These are phyloP conservation scores for Fusarium poae DNA, from an alignment of 2,329 filamentous ascomycete genomes.

Conservation along the genomic window DNA sequence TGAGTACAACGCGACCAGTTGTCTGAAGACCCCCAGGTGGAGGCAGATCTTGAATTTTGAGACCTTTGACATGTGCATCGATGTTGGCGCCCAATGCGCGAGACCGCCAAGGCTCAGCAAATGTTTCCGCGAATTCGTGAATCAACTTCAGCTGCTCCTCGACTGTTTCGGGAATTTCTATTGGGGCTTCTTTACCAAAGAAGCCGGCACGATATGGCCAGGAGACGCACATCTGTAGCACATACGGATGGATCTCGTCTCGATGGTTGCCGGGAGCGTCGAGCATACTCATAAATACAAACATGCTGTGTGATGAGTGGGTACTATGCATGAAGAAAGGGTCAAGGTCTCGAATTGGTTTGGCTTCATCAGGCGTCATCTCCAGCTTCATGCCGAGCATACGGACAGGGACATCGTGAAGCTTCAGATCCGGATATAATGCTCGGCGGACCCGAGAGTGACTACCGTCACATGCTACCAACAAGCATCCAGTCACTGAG, in stretches of 20 bases:
- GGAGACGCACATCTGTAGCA: conserved; percentile 64
- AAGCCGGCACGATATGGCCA: conserved; percentile 61
- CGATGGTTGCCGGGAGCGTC: conserved; percentile 61
- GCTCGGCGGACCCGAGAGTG: conserved; percentile 58
- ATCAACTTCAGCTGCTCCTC: conserved; percentile 58
- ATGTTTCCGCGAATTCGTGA: conserved; percentile 58
- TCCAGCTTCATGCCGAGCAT: conserved; percentile 62
- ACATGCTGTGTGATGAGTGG: conserved; percentile 64
- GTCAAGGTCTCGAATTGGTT: conserved; percentile 61
- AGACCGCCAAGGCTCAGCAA: conserved; percentile 63
- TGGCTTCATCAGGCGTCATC: conserved; percentile 57
- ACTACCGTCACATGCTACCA: conserved; percentile 66
- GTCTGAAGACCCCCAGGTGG: conserved; percentile 55
- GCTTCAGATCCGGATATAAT: conserved; percentile 54
- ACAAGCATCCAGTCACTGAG: conserved; percentile 56
- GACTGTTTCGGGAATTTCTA: conserved; percentile 58
- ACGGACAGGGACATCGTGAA: conserved; percentile 61
- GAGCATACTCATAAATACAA: conserved; percentile 66
- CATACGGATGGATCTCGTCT: conserved; percentile 54
- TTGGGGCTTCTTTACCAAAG: conserved; percentile 48
- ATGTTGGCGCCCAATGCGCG: conserved; percentile 58
- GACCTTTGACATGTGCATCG: conserved; percentile 58
- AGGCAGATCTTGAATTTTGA: conserved; percentile 64
- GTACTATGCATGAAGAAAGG: conserved; percentile 68
- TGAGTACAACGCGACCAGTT: conserved; percentile 59